A percentile compares a stretch with the other conserved stretches of the same genome.
Evolutionary conservation across 768 basidiomycete genomes (phyloP).

Genomic region (Boletellus sp.): DNA sequence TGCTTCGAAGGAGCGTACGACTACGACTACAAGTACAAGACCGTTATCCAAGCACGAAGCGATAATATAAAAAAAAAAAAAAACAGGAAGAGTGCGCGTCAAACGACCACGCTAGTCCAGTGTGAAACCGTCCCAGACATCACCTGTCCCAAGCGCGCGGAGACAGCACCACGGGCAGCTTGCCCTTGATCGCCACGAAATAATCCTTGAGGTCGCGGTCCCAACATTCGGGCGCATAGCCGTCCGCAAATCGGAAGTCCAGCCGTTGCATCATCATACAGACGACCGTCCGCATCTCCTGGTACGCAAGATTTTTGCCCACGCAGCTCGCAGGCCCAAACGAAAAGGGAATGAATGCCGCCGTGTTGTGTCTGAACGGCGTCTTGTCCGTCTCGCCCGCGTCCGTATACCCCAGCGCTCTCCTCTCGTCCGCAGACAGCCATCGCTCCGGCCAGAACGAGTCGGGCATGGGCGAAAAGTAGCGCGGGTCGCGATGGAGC

Average conservation of each 20-base stretch:
- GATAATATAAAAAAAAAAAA: slow-evolving; percentile 9
- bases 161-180: slow-evolving; percentile 34
- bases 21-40: slow-evolving; percentile 18
- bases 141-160: slow-evolving; percentile 25
- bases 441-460: slow-evolving; percentile 45
- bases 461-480: slow-evolving; percentile 46
- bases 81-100: slow-evolving; percentile 4
- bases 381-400: slow-evolving; percentile 22
- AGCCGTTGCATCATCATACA: slow-evolving; percentile 39
- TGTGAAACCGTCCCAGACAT: slow-evolving; percentile 8
- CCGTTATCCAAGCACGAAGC: slow-evolving; percentile 6
- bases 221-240: slow-evolving; percentile 34
- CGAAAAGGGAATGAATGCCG: slow-evolving; percentile 46
- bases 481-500: slow-evolving; percentile 43
- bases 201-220: slow-evolving; percentile 35
- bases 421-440: slow-evolving; percentile 32
- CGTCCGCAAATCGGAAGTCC: slow-evolving; percentile 38
- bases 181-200: slow-evolving; percentile 36
- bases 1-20: slow-evolving; percentile 8
- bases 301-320: slow-evolving; percentile 41
- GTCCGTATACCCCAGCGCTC: slow-evolving; percentile 24
- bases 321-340: slow-evolving; percentile 43
- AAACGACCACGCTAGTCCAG: slow-evolving; percentile 26
- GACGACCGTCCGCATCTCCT: slow-evolving; percentile 40
- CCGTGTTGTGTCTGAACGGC: slow-evolving; percentile 32